phyloP scores from a whole-genome alignment of 225 moss, liverwort and hornwort species.

The Thuidium tamariscinum region DNA sequence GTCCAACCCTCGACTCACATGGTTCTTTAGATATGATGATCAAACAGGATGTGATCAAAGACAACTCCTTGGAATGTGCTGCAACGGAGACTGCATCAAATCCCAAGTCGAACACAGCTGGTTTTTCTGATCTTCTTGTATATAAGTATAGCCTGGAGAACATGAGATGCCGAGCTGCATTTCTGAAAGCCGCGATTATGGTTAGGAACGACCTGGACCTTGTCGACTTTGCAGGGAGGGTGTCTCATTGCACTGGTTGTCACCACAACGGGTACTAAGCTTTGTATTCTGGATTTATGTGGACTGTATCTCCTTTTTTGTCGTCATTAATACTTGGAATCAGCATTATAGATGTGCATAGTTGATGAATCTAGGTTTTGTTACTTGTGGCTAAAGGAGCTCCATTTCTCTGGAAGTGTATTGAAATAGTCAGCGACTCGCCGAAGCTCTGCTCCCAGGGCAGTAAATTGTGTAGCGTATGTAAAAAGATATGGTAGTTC shows the following conservation, averaged over 20 bases:
- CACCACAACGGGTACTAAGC: slow-evolving; percentile 74
- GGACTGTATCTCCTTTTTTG: not conserved
- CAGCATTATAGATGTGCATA: not conserved
- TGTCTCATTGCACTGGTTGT: slow-evolving; percentile 84
- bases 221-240: slow-evolving; percentile 69
- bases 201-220: slow-evolving; percentile 69
- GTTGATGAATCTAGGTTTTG: not conserved
- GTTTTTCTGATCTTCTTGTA: slow-evolving; percentile 62
- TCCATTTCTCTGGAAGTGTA: not conserved
- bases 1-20: slow-evolving; percentile 21
- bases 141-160: slow-evolving; percentile 86
- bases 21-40: slow-evolving; percentile 24
- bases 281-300: not conserved
- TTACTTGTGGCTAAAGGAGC: not conserved
- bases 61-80: slow-evolving; percentile 29
- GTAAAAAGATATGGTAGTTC: not conserved
- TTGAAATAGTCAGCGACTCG: not conserved
- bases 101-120: slow-evolving; percentile 21
- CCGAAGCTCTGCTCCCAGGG: not conserved
- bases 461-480: not conserved
- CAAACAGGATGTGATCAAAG: slow-evolving; percentile 42
- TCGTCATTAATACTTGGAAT: not conserved
- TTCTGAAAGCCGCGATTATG: slow-evolving; percentile 53
- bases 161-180: slow-evolving; percentile 66
- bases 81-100: slow-evolving; percentile 21